phyloP scores from a whole-genome alignment of 176 grass and related monocot species.

The Carex pumila region DNA sequence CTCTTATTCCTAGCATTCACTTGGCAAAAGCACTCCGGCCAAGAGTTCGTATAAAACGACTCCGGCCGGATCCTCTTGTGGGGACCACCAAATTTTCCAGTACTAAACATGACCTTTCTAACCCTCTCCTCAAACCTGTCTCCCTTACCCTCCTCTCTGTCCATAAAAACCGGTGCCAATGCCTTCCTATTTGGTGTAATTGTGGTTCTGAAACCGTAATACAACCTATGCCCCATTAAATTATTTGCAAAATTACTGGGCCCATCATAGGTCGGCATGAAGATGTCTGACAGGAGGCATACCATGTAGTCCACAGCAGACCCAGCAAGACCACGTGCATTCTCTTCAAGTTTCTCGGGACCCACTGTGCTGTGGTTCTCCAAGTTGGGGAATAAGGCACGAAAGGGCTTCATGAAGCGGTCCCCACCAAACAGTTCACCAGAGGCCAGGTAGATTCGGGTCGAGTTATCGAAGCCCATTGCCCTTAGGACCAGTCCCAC shows the following conservation, averaged over 20 bases:
- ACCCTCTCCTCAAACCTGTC: slow-evolving; percentile 63
- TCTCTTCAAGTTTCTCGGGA: slow-evolving; percentile 69
- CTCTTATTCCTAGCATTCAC: slow-evolving; percentile 32
- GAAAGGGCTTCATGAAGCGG: slow-evolving; percentile 92
- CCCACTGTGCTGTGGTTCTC: slow-evolving; percentile 72
- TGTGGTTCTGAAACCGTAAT: slow-evolving; percentile 81
- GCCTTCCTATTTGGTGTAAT: slow-evolving; percentile 85
- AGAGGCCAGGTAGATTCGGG: slow-evolving; percentile 85
- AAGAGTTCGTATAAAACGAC: slow-evolving; percentile 91
- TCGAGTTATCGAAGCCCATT: slow-evolving; percentile 78
- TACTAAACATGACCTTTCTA: slow-evolving; percentile 64
- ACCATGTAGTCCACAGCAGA: slow-evolving; percentile 99
- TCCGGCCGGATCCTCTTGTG: slow-evolving; percentile 65
- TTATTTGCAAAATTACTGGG: slow-evolving; percentile 99
- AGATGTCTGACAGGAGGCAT: slow-evolving; percentile 92
- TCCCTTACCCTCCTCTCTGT: slow-evolving; percentile 54
- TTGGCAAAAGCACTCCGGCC: slow-evolving; percentile 98
- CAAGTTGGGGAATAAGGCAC: slow-evolving; percentile 57
- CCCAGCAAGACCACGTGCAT: slow-evolving; percentile 55
- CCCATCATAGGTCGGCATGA: slow-evolving; percentile 91
- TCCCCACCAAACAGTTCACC: slow-evolving; percentile 85
- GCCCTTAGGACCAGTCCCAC: slow-evolving; percentile 66
- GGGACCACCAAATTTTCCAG: slow-evolving; percentile 56
- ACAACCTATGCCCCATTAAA: slow-evolving; percentile 89
- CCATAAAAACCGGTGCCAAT: slow-evolving; percentile 78